Evolutionary conservation across 1,139 yeast genomes (phyloP).

Genomic region (Candida pseudoviswanathii): DNA sequence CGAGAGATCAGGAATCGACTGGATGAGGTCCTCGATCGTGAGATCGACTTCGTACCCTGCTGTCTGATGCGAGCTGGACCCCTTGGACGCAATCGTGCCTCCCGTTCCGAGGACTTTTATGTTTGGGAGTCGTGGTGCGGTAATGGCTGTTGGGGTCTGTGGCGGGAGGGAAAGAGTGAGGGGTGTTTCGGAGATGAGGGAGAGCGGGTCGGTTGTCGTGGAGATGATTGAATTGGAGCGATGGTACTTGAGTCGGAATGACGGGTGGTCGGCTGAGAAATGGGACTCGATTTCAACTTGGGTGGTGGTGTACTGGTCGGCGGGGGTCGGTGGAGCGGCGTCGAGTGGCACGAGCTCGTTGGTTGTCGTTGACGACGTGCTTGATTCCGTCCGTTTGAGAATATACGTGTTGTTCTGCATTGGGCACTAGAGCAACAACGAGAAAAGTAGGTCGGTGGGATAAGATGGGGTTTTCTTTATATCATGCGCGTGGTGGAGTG

Average conservation of each 20-base stretch:
- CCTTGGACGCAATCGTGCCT: constrained; percentile 74
- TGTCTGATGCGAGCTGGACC: constrained; percentile 55
- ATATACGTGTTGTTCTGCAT: constrained; percentile 1
- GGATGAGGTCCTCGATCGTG: constrained; percentile 61
- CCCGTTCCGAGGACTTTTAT: constrained; percentile 71
- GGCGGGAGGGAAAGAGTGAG: background rate
- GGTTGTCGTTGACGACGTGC: background rate
- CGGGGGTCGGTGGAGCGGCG: background rate
- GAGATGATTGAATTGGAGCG: constrained; percentile 19
- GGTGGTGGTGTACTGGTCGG: background rate
- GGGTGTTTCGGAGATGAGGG: background rate
- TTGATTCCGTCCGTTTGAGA: background rate
- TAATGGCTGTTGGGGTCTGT: no score
- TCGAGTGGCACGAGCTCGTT: background rate
- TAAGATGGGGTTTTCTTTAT: no score
- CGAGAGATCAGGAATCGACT: constrained; percentile 62
- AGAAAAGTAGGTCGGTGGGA: no score
- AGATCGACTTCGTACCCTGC: constrained; percentile 71
- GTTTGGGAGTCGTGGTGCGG: constrained; percentile 28
- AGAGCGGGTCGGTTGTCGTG: background rate
- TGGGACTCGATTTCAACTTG: constrained; percentile 6
- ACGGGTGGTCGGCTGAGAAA: background rate
- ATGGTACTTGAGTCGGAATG: constrained; percentile 19
- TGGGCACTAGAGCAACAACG: no score
- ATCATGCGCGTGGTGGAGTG: no score